Evolutionary conservation across 2,329 filamentous ascomycete genomes (phyloP).

Genomic region (Penicillium sp.): DNA sequence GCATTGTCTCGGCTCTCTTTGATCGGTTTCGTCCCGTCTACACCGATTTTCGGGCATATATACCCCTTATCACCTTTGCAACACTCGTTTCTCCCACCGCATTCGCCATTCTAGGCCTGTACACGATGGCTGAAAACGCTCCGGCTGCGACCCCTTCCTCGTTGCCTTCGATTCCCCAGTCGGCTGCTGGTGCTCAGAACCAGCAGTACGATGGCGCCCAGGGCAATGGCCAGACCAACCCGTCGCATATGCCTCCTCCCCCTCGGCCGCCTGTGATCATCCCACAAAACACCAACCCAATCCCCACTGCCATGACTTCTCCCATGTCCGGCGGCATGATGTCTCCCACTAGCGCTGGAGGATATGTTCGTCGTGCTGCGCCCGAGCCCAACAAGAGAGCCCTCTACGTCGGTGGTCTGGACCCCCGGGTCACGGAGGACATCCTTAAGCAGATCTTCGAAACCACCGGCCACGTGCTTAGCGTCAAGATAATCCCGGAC

Average conservation of each 20-base stretch:
- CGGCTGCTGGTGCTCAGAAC: conserved; percentile 66
- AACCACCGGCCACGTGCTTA: conserved; percentile 96
- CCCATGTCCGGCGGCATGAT: conserved; percentile 74
- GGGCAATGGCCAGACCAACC: conserved; percentile 62
- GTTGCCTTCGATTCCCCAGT: conserved; percentile 65
- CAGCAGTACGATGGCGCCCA: conserved; percentile 67
- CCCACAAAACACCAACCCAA: conserved; percentile 92
- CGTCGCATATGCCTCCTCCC: conserved; percentile 80
- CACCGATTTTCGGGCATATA: conserved; percentile 11
- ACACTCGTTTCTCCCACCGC: conserved; percentile 19
- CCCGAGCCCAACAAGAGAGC: conserved; percentile 98
- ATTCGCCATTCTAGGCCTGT: conserved; percentile 21
- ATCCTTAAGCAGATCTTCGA: conserved; percentile 97
- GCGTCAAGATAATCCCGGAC: conserved; percentile 98
- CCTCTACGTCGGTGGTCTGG: conserved; percentile 89
- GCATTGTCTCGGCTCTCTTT: not conserved
- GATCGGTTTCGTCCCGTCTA: conserved; percentile 11
- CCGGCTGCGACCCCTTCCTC: conserved; percentile 59
- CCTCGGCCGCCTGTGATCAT: conserved; percentile 80
- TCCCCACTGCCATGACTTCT: conserved; percentile 86
- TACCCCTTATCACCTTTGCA: conserved; percentile 19
- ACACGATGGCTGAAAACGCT: conserved; percentile 72
- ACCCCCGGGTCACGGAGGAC: conserved; percentile 92
- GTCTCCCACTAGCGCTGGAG: conserved; percentile 77
- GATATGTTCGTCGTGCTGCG: conserved; percentile 80